Conservation (phyloP, 768 basidiomycete genomes). For the Postia placenta region DNA sequence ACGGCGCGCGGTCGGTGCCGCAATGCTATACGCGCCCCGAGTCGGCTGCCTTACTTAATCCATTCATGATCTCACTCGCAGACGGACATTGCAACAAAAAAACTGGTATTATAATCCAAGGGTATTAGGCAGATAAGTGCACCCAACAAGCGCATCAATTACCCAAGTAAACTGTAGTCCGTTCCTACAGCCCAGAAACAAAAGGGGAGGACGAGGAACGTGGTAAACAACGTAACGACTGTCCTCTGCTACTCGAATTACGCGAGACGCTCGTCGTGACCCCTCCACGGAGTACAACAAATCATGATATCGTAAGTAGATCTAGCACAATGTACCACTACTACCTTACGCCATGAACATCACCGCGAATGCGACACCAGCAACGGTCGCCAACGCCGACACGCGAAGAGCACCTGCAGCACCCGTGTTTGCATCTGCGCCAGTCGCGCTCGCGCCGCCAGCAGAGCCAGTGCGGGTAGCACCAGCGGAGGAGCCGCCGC, state of each 20-base stretch:
- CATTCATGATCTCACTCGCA: too few species aligned
- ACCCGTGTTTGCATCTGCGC: constrained; percentile 8
- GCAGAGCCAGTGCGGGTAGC: constrained; percentile 6
- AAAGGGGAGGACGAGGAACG: not conserved
- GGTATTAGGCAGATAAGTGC: not conserved
- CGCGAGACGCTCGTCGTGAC: not conserved
- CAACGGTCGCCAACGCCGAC: constrained; percentile 26
- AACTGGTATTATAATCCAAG: not conserved
- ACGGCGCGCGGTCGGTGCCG: too few species aligned
- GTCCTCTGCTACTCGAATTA: too few species aligned
- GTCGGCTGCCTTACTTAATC: too few species aligned
- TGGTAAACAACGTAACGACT: too few species aligned
- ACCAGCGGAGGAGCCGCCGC: constrained; percentile 13
- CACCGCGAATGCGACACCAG: constrained; percentile 29
- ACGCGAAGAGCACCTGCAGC: constrained; percentile 18
- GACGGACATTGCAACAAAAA: not conserved
- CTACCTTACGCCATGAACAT: constrained; percentile 27
- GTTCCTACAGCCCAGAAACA: not conserved
- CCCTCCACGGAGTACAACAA: not conserved
- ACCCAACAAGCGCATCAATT: not conserved
- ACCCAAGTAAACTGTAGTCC: constrained; percentile 1
- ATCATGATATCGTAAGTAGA: not conserved
- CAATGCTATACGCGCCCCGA: too few species aligned
- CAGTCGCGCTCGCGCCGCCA: constrained; percentile 10
- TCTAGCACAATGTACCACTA: not conserved